phyloP scores from a whole-genome alignment of 2,329 filamentous ascomycete species.

The Eutypella sp. region DNA sequence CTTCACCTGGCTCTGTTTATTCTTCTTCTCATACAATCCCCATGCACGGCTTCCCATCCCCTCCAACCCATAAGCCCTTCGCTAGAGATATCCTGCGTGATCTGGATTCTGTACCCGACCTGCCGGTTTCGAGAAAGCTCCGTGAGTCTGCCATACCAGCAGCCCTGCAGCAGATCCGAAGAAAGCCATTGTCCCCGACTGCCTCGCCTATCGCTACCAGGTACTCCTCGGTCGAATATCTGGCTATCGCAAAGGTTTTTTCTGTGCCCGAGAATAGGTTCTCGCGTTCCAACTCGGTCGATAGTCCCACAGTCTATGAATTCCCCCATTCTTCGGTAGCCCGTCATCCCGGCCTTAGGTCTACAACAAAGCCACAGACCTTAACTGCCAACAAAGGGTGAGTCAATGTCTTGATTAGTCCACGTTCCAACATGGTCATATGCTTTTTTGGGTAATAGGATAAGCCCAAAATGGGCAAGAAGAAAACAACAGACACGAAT shows the following conservation, averaged over 20 bases:
- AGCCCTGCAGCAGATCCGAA: conserved; percentile 39
- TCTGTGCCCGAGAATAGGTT: conserved; percentile 49
- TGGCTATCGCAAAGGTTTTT: conserved; percentile 34
- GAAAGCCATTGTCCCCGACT: conserved; percentile 56
- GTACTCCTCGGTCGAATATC: conserved; percentile 39
- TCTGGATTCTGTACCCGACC: conserved; percentile 26
- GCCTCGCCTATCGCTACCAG: conserved; percentile 47
- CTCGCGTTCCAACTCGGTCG: conserved; percentile 49
- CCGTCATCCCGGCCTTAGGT: conserved; percentile 16
- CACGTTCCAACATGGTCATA: conserved; percentile 19
- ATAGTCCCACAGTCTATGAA: conserved; percentile 60
- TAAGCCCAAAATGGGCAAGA: neutral
- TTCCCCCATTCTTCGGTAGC: conserved; percentile 34
- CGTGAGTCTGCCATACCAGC: conserved; percentile 24
- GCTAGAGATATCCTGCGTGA: conserved; percentile 18
- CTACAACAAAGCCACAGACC: conserved; percentile 13
- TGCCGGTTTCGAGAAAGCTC: conserved; percentile 23
- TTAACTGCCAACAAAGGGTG: conserved; percentile 21
- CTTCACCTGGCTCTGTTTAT: too few relatives aligned
- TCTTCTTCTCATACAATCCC: conserved; percentile 21
- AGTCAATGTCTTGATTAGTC: conserved; percentile 26
- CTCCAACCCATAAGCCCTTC: conserved; percentile 3
- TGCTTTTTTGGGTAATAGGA: too few relatives aligned
- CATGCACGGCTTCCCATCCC: conserved; percentile 16
- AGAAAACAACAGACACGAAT: neutral